Percentiles rank a stretch among this genome's conserved stretches.
phyloP scores from a whole-genome alignment of 2,329 filamentous ascomycete species.

The Monilinia fructicola region DNA sequence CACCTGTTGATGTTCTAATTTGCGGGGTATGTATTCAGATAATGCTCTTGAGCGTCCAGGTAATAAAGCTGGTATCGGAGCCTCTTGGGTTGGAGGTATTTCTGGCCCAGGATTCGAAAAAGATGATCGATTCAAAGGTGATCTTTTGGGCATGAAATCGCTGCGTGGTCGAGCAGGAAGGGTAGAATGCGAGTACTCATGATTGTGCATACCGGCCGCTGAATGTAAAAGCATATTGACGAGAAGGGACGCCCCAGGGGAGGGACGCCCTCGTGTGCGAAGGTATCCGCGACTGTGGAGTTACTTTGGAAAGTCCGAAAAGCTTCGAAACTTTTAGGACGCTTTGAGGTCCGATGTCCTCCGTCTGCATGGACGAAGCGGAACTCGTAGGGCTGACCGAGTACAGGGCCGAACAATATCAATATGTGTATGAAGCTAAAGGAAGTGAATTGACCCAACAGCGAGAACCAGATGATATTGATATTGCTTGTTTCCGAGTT shows the following conservation, averaged over 20 bases:
- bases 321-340: background rate
- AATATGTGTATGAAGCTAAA: constrained; percentile 10
- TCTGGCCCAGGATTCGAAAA: constrained; percentile 36
- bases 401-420: background rate
- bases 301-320: background rate
- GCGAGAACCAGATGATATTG: background rate
- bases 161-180: constrained; percentile 22
- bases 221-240: constrained; percentile 39
- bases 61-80: constrained; percentile 27
- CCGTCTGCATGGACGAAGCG: constrained; percentile 9
- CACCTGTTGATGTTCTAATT: constrained; percentile 27
- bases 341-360: background rate
- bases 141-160: constrained; percentile 30
- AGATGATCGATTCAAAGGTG: constrained; percentile 37
- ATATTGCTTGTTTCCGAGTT: constrained; percentile 13
- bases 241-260: constrained; percentile 24
- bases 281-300: constrained; percentile 18
- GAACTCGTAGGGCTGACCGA: constrained; percentile 17
- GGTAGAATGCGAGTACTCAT: constrained; percentile 35
- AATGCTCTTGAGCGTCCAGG: constrained; percentile 31
- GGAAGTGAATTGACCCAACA: constrained; percentile 2
- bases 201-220: constrained; percentile 36
- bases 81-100: constrained; percentile 34
- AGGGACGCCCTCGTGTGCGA: constrained; percentile 21
- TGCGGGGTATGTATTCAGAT: constrained; percentile 33